Evolutionary conservation across 306 rosid genomes (phyloP).

Genomic region (Fragaria iinumae): DNA sequence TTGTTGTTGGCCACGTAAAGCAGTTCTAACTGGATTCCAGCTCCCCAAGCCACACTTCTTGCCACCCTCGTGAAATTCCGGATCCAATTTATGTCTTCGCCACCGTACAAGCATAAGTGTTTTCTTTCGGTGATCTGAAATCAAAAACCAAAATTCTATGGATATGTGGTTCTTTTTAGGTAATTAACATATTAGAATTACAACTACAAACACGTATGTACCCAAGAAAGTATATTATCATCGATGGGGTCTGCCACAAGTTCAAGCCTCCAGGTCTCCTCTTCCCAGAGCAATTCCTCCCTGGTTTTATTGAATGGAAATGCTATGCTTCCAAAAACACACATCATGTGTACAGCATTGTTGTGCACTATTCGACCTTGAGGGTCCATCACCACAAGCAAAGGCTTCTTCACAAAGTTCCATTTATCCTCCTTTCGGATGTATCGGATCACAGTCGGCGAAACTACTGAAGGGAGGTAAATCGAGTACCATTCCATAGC

Average conservation of each 20-base stretch:
- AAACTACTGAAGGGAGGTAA: slow-evolving; percentile 37
- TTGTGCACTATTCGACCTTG: slow-evolving; percentile 49
- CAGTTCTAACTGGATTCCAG: slow-evolving; percentile 43
- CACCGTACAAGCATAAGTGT: slow-evolving; percentile 57
- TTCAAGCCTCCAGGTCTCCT: slow-evolving; percentile 48
- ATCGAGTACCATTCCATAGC: slow-evolving; percentile 54
- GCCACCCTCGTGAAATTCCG: slow-evolving; percentile 33
- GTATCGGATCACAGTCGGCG: slow-evolving; percentile 43
- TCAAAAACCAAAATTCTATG: neutral
- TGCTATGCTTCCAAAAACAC: slow-evolving; percentile 71
- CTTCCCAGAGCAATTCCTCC: slow-evolving; percentile 59
- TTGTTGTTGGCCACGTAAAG: slow-evolving; percentile 61
- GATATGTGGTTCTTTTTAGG: neutral
- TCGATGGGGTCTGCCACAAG: slow-evolving; percentile 49
- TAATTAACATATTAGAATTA: too few species aligned
- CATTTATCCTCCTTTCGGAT: slow-evolving; percentile 45
- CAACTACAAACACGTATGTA: slow-evolving; percentile 33
- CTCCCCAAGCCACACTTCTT: slow-evolving; percentile 5
- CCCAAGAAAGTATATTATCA: slow-evolving; percentile 40
- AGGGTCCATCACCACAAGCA: slow-evolving; percentile 54
- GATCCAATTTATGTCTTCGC: slow-evolving; percentile 56
- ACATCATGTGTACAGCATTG: slow-evolving; percentile 72
- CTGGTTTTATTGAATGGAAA: slow-evolving; percentile 49
- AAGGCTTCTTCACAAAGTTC: slow-evolving; percentile 48
- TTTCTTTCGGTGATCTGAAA: slow-evolving; percentile 46